Conservation (phyloP, 768 basidiomycete genomes). For the Lactarius psammicola region DNA sequence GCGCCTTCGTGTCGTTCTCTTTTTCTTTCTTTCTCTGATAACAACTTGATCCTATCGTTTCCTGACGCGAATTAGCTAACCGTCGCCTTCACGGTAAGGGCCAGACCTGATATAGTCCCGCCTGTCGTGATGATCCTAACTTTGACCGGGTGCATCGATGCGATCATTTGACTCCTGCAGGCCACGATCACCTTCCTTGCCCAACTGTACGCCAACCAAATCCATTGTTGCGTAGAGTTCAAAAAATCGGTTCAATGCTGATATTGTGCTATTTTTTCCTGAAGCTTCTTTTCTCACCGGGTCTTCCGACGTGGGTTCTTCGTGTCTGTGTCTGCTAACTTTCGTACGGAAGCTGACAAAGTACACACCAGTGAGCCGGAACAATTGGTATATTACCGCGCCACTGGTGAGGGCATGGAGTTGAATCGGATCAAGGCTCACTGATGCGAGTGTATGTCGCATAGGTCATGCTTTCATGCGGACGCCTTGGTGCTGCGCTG, state of each 20-base stretch:
- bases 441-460: neutral
- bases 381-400: slow-evolving; percentile 13
- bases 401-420: slow-evolving; percentile 6
- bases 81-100: slow-evolving; percentile 18
- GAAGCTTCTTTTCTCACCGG: slow-evolving; percentile 18
- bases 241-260: neutral
- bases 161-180: neutral
- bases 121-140: too few relatives aligned
- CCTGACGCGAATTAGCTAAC: slow-evolving; percentile 8
- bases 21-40: neutral
- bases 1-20: neutral
- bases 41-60: neutral
- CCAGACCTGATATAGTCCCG: too few relatives aligned
- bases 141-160: neutral
- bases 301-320: slow-evolving; percentile 15
- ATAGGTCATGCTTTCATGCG: slow-evolving; percentile 4
- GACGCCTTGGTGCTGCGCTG: neutral
- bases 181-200: slow-evolving; percentile 13
- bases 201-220: slow-evolving; percentile 9
- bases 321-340: neutral
- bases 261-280: neutral
- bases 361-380: slow-evolving; percentile 10
- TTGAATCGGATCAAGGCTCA: neutral
- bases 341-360: neutral
- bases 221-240: neutral